Conservation (phyloP, 2,329 filamentous ascomycete species). For the Colletotrichum neosansevieriae region DNA sequence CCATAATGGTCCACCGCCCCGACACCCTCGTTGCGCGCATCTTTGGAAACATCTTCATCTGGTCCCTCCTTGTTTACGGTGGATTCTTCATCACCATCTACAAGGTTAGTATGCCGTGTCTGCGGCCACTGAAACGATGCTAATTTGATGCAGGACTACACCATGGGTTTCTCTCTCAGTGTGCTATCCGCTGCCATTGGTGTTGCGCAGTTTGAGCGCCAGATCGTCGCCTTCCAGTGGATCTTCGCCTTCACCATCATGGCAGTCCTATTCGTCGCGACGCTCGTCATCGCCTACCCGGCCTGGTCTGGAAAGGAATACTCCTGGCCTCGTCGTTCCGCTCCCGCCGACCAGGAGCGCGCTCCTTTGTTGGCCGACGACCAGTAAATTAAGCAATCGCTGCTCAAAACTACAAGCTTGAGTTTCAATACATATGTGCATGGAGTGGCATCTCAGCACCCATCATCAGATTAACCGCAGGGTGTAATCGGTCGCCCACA, state of each 20-base stretch:
- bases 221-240: slow-evolving; percentile 87
- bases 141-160: slow-evolving; percentile 66
- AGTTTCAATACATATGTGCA: background rate
- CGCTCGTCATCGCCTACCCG: slow-evolving; percentile 73
- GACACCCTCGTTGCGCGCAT: slow-evolving; percentile 77
- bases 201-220: slow-evolving; percentile 79
- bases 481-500: background rate
- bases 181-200: slow-evolving; percentile 81
- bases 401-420: background rate
- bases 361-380: slow-evolving; percentile 70
- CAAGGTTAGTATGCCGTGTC: slow-evolving; percentile 64
- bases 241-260: slow-evolving; percentile 92
- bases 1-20: slow-evolving; percentile 80
- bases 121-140: background rate
- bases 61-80: slow-evolving; percentile 83
- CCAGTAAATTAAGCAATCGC: slow-evolving; percentile 19
- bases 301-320: slow-evolving; percentile 70
- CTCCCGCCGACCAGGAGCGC: slow-evolving; percentile 65
- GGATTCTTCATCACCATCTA: slow-evolving; percentile 79
- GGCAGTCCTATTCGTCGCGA: slow-evolving; percentile 77
- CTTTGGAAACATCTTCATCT: slow-evolving; percentile 88
- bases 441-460: slow-evolving; percentile 11
- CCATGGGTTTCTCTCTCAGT: slow-evolving; percentile 83
- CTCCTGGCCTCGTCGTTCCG: slow-evolving; percentile 59
- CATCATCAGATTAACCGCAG: slow-evolving; percentile 1